A percentile compares a stretch with the other conserved stretches of the same genome.
phyloP scores from a whole-genome alignment of 441 rosid genomes.

The Erysimum cheiri region DNA sequence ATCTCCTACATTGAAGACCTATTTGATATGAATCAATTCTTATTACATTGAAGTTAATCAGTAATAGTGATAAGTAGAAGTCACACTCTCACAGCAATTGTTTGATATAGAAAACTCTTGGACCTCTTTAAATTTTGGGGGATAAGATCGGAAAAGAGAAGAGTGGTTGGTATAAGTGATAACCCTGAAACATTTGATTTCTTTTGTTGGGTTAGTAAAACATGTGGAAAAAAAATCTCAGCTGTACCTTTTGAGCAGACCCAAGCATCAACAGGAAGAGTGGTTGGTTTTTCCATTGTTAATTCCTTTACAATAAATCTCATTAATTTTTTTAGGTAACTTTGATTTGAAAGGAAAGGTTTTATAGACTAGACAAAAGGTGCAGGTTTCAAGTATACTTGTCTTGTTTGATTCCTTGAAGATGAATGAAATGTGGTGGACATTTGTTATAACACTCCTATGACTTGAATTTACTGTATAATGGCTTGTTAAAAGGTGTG shows the following conservation, averaged over 20 bases:
- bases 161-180: conserved; percentile 30
- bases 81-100: not conserved
- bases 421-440: too few species aligned
- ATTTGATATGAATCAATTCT: too few species aligned
- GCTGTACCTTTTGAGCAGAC: conserved; percentile 38
- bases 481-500: too few species aligned
- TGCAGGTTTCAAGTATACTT: not conserved
- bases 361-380: not conserved
- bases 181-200: conserved; percentile 33
- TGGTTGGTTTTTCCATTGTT: not conserved
- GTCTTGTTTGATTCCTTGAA: too few species aligned
- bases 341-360: not conserved
- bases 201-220: conserved; percentile 31
- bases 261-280: conserved; percentile 2
- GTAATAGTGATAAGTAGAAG: conserved; percentile 21
- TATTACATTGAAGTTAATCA: not conserved
- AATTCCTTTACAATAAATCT: not conserved
- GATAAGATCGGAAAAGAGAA: conserved; percentile 29
- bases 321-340: not conserved
- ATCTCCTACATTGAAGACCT: not conserved
- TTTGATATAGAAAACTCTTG: conserved; percentile 20
- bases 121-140: conserved; percentile 6
- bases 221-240: conserved; percentile 34
- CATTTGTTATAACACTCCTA: too few species aligned
- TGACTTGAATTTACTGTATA: too few species aligned